A percentile compares a stretch with the other conserved stretches of the same genome.
Conservation (phyloP, 2,329 filamentous ascomycete genomes). For the Botrytis deweyae region DNA sequence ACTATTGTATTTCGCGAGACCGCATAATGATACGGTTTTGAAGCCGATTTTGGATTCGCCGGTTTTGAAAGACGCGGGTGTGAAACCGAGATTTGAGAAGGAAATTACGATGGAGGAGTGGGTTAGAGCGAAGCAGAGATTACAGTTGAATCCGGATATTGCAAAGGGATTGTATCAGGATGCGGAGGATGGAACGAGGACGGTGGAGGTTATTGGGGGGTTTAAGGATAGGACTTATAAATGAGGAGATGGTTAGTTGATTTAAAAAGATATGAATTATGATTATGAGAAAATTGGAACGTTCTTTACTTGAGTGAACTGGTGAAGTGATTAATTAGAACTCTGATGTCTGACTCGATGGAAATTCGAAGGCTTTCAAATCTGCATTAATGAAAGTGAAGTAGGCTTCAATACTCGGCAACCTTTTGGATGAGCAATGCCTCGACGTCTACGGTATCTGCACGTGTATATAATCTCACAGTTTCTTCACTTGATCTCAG, state of each 20-base stretch:
- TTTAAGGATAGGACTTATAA: constrained; percentile 39
- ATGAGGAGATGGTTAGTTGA: background rate
- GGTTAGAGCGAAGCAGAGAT: constrained; percentile 44
- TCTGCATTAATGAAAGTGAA: too few relatives aligned
- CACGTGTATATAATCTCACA: background rate
- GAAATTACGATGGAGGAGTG: constrained; percentile 48
- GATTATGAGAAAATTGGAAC: too few relatives aligned
- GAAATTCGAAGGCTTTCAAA: fast-evolving
- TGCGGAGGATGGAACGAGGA: constrained; percentile 38
- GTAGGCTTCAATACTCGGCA: background rate
- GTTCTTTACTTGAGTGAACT: fast-evolving
- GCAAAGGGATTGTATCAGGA: constrained; percentile 41
- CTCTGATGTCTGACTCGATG: fast-evolving
- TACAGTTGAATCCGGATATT: constrained; percentile 39
- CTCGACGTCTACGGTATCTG: background rate
- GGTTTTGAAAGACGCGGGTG: constrained; percentile 36
- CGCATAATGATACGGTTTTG: constrained; percentile 33
- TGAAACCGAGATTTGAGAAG: constrained; percentile 41
- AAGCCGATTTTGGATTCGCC: constrained; percentile 39
- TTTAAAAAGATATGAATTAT: background rate
- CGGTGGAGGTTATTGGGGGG: constrained; percentile 42
- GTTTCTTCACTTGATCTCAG: too few relatives aligned
- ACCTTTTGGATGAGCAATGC: background rate
- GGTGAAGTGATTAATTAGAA: background rate
- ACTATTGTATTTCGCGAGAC: constrained; percentile 47